Percentiles rank a stretch among this genome's conserved stretches.
These are phyloP conservation scores for Dothideomycetes sp. DNA, from an alignment of 2,329 filamentous ascomycete species.

Conservation along the genomic window DNA sequence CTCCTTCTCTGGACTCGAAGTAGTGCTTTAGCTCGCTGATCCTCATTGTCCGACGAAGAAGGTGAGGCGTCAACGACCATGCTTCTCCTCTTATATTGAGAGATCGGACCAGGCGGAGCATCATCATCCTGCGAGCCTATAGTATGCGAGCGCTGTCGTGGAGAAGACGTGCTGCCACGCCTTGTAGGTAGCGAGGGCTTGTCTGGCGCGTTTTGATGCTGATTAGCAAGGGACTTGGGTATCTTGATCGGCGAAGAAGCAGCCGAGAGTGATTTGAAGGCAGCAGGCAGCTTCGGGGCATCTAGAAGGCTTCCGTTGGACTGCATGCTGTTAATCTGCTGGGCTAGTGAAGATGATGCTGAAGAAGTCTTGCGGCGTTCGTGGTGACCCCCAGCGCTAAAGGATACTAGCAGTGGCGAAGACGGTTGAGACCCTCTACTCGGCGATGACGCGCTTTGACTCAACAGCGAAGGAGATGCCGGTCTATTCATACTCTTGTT, in stretches of 20 bases:
- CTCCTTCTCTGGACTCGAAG: constrained; percentile 85
- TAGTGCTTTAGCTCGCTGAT: constrained; percentile 80
- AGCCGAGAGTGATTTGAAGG: constrained; percentile 41
- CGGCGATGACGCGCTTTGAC: constrained; percentile 76
- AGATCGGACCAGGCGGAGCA: constrained; percentile 55
- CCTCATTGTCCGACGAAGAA: constrained; percentile 95
- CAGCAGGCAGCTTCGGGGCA: constrained; percentile 50
- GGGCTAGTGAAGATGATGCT: constrained; percentile 73
- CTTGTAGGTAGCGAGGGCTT: constrained; percentile 23
- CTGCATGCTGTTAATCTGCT: constrained; percentile 65
- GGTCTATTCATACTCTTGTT: constrained; percentile 71
- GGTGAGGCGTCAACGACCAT: constrained; percentile 95
- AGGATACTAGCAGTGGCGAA: constrained; percentile 90
- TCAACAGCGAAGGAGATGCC: constrained; percentile 73
- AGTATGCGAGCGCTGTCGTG: constrained; percentile 75
- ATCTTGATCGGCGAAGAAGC: constrained; percentile 47
- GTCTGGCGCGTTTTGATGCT: constrained; percentile 42
- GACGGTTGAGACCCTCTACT: constrained; percentile 76
- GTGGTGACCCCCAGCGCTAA: constrained; percentile 72
- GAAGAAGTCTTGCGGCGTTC: constrained; percentile 90
- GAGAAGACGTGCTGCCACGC: constrained; percentile 36
- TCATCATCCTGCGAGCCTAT: constrained; percentile 92
- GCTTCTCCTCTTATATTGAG: constrained; percentile 72
- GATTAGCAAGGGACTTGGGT: constrained; percentile 35
- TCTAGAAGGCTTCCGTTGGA: constrained; percentile 56